Evolutionary conservation across 2,329 filamentous ascomycete species (phyloP).

Genomic region (Verticillium zaregamsianum): DNA sequence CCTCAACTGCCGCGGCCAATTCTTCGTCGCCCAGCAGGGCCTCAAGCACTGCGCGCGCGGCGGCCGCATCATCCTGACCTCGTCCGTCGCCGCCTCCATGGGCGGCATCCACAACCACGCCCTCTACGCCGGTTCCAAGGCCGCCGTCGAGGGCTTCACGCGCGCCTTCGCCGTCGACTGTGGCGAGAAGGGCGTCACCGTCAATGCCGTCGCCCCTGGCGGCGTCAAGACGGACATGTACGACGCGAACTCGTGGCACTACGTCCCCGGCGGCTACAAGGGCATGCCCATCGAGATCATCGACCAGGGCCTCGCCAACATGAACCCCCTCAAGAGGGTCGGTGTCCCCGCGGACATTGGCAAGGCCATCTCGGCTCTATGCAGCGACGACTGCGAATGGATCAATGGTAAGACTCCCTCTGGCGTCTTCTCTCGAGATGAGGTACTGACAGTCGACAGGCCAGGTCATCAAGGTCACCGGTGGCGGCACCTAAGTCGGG

Average conservation of each 20-base stretch:
- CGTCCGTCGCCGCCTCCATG: constrained; percentile 63
- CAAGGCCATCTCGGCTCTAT: constrained; percentile 50
- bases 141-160: constrained; percentile 68
- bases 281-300: constrained; percentile 49
- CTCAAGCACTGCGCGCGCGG: constrained; percentile 67
- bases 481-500: constrained; percentile 19
- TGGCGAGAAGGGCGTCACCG: constrained; percentile 62
- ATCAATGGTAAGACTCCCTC: constrained; percentile 51
- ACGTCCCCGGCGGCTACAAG: constrained; percentile 52
- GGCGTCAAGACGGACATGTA: constrained; percentile 78
- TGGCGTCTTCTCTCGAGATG: constrained; percentile 44
- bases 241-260: constrained; percentile 64
- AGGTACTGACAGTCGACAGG: constrained; percentile 38
- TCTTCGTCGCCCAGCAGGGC: constrained; percentile 73
- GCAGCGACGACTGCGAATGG: constrained; percentile 58
- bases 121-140: constrained; percentile 68
- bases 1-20: constrained; percentile 67
- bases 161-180: constrained; percentile 70
- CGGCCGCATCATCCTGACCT: constrained; percentile 70
- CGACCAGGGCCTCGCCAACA: constrained; percentile 48
- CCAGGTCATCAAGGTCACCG: constrained; percentile 34
- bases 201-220: constrained; percentile 69
- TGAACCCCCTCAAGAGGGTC: constrained; percentile 56
- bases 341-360: constrained; percentile 56
- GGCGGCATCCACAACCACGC: constrained; percentile 66